Percentiles rank a stretch among this genome's conserved stretches.
phyloP scores from a whole-genome alignment of 768 basidiomycete genomes.

The Vishniacozyma victoriae region DNA sequence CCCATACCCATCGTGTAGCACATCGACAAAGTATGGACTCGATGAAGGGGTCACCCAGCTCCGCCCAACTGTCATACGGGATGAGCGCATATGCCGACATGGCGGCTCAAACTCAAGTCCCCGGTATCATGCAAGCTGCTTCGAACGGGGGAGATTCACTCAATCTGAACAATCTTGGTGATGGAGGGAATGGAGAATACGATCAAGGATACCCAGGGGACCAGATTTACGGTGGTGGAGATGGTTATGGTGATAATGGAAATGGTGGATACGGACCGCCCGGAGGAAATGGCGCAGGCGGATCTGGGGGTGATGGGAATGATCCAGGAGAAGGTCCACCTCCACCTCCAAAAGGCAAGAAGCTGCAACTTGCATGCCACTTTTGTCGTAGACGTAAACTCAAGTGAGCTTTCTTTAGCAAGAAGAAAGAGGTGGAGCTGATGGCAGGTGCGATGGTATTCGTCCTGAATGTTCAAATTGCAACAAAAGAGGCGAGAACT shows the following conservation, averaged over 20 bases:
- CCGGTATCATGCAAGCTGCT: no score
- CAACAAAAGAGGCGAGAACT: constrained; percentile 32
- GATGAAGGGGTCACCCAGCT: no score
- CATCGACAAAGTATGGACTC: no score
- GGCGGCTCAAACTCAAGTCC: no score
- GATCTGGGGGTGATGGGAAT: constrained; percentile 6
- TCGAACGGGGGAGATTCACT: no score
- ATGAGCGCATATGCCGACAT: no score
- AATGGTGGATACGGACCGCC: neutral
- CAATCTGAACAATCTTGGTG: constrained; percentile 4
- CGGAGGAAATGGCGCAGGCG: neutral
- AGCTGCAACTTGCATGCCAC: constrained; percentile 46
- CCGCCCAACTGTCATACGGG: no score
- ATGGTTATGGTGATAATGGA: constrained; percentile 6
- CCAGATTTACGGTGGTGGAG: neutral
- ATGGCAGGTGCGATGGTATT: constrained; percentile 44
- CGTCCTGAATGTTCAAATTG: constrained; percentile 46
- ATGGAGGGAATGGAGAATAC: neutral
- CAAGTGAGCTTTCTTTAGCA: constrained; percentile 38
- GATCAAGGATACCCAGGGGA: constrained; percentile 2
- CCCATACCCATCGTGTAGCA: no score
- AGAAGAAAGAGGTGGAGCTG: neutral
- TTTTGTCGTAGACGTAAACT: constrained; percentile 48
- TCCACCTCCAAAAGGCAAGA: constrained; percentile 15
- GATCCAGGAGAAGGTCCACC: neutral